A percentile compares a stretch with the other conserved stretches of the same genome.
Conservation (phyloP, 1,284 basidiomycete genomes). For the Apiotrichum sp. region DNA sequence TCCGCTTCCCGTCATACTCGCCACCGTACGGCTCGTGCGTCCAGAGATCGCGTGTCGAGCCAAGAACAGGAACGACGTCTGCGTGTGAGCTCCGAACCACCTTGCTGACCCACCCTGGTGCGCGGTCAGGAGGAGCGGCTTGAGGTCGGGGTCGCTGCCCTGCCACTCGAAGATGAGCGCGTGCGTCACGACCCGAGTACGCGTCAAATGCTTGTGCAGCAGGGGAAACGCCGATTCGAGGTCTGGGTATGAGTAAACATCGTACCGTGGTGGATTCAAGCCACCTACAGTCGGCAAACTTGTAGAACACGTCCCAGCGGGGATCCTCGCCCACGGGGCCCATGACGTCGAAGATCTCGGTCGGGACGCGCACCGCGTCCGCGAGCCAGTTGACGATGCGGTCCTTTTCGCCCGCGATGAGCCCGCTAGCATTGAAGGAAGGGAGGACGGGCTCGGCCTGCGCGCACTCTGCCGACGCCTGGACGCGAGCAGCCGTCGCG, state of each 20-base stretch:
- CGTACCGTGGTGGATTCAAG: neutral
- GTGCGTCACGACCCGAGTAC: slow-evolving; percentile 59
- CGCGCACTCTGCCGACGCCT: slow-evolving; percentile 11
- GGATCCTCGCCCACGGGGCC: slow-evolving; percentile 42
- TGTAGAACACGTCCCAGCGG: slow-evolving; percentile 44
- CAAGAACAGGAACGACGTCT: slow-evolving; percentile 59
- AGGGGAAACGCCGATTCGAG: slow-evolving; percentile 43
- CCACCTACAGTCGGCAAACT: slow-evolving; percentile 41
- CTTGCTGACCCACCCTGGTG: too few species aligned
- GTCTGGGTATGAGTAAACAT: slow-evolving; percentile 20
- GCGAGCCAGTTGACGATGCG: slow-evolving; percentile 33
- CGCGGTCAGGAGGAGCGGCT: slow-evolving; percentile 60
- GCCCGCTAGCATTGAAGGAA: slow-evolving; percentile 18
- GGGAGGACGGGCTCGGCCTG: slow-evolving; percentile 19
- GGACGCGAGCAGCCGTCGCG: too few species aligned
- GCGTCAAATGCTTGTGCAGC: slow-evolving; percentile 51
- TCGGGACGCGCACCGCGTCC: slow-evolving; percentile 40
- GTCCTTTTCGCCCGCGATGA: slow-evolving; percentile 27
- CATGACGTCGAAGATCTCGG: slow-evolving; percentile 47
- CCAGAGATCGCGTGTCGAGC: slow-evolving; percentile 55
- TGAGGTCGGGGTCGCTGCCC: slow-evolving; percentile 55
- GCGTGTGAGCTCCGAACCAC: slow-evolving; percentile 49
- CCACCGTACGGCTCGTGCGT: slow-evolving; percentile 60
- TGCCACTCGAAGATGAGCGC: slow-evolving; percentile 61
- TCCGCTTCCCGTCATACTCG: slow-evolving; percentile 54